Conservation (phyloP, 2,329 filamentous ascomycete species). For the Cadophora gregata region DNA sequence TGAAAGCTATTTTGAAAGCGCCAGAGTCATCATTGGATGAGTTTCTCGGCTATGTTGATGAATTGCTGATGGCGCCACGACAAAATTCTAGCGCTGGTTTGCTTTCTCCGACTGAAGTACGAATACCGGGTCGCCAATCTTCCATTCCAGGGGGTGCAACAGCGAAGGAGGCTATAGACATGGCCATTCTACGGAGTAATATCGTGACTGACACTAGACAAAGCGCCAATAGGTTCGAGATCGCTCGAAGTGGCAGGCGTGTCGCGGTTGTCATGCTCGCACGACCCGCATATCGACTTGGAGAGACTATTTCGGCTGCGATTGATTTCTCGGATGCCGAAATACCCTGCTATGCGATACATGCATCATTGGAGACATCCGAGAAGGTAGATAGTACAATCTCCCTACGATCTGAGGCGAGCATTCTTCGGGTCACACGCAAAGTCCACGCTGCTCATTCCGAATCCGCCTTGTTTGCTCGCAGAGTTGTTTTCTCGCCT, state of each 20-base stretch:
- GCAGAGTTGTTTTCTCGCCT: conserved; percentile 79
- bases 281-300: conserved; percentile 85
- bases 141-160: conserved; percentile 62
- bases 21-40: conserved; percentile 57
- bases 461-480: conserved; percentile 82
- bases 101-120: conserved; percentile 71
- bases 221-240: conserved; percentile 93
- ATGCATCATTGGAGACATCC: conserved; percentile 82
- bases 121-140: conserved; percentile 61
- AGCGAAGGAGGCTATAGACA: conserved; percentile 85
- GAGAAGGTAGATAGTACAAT: conserved; percentile 83
- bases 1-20: conserved; percentile 44
- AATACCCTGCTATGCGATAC: conserved; percentile 84
- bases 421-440: conserved; percentile 84
- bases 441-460: conserved; percentile 79
- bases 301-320: conserved; percentile 82
- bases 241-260: conserved; percentile 87
- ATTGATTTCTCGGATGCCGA: conserved; percentile 83
- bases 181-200: conserved; percentile 87
- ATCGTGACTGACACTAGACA: conserved; percentile 70
- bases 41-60: conserved; percentile 79
- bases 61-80: conserved; percentile 67
- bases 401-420: conserved; percentile 83
- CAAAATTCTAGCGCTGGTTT: conserved; percentile 63
- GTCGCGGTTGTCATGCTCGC: conserved; percentile 91